phyloP scores from a whole-genome alignment of 768 basidiomycete genomes.

The Kondoa malvinella region DNA sequence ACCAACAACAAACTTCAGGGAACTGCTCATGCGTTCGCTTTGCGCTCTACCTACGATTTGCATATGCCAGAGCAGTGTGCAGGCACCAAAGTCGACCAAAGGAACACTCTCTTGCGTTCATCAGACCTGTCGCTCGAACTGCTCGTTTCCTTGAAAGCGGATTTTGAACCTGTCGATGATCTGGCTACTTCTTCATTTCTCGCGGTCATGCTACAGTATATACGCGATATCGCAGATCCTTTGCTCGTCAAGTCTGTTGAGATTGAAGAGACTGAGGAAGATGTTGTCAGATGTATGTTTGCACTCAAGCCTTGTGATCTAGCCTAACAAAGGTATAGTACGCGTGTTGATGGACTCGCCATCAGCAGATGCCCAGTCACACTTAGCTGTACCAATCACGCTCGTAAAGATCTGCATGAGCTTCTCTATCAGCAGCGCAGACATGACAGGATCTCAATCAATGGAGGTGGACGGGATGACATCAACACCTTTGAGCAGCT shows the following conservation, averaged over 20 bases:
- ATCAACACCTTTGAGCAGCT: not conserved
- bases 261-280: not conserved
- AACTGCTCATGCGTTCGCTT: no score
- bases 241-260: not conserved
- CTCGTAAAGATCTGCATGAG: no score
- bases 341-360: not conserved
- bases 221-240: not conserved
- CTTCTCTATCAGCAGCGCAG: no score
- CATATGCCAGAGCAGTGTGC: not conserved
- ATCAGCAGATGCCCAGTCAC: not conserved
- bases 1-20: no score
- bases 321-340: not conserved
- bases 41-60: not conserved
- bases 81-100: not conserved
- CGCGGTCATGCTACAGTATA: not conserved
- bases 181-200: not conserved
- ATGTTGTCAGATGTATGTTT: not conserved
- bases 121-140: not conserved
- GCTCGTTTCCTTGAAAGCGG: not conserved
- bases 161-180: not conserved
- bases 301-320: no score
- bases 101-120: not conserved
- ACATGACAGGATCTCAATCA: not conserved
- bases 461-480: not conserved
- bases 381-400: no score